Evolutionary conservation across 2,329 filamentous ascomycete genomes (phyloP), one percentile per base, ranked within the genome.

Genomic region (Colletotrichum eleusines): DNA sequence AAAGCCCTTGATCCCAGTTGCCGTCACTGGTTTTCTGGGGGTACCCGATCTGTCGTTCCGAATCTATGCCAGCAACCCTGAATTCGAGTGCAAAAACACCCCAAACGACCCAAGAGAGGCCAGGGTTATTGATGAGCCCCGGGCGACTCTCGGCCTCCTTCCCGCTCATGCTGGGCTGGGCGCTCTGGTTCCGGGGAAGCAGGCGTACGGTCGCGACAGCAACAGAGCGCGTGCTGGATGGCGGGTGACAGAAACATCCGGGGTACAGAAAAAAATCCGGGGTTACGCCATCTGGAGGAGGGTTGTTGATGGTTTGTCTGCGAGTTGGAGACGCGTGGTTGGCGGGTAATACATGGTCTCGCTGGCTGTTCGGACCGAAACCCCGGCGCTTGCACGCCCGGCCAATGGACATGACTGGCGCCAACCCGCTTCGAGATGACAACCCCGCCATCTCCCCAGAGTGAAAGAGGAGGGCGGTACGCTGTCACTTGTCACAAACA

Each of bases 311-410:
- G 42, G 20, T 40, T 28, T 28, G 55, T 51, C 70, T 31, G 38
- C 67, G 55, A 48, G 50, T 55, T 63, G 48, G 58, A 23, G 63
- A 46, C 59, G 38, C 48, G 26, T 72, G 71, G 71, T 73, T 73
- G 71, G 71, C 71, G 71, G 71, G 68, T 73, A 72, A 72, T 71
- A 67, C 58, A 33, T 51, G 62, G 42, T 20, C 59, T 68, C 33
- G 50, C 50, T n/a, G 68, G 59, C 58, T 60, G 59, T 48, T 67
- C 71, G 71, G 71, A 67, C 71, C 71, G 71, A 73, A 55, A 58
- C 33, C 55, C 71, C 71, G 63, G 63, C 57, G 38, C 57, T 59
- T 59, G 44, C 38, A 48, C 54, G 33, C 26, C 33, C 59, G 50
- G 50, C 69, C 59, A 73, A 66, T 71, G 67, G 60, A 50, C 28